Evolutionary conservation across 805 yeast species (phyloP).

Genomic region (Cyberlindnera sargentensis): DNA sequence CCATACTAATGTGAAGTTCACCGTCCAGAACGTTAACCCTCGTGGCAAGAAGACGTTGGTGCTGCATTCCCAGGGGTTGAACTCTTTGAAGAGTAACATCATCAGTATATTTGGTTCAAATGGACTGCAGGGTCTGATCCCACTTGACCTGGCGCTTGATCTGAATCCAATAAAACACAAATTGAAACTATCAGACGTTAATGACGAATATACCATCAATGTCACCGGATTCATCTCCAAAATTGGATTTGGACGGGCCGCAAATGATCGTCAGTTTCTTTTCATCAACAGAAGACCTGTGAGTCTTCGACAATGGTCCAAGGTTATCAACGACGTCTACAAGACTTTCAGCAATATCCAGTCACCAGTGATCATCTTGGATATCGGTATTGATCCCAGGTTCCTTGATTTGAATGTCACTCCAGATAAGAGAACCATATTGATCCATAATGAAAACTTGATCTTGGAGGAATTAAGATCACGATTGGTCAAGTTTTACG

Average conservation of each 20-base stretch:
- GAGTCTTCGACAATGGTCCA: slow-evolving; percentile 42
- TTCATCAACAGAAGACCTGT: slow-evolving; percentile 78
- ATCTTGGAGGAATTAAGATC: slow-evolving; percentile 50
- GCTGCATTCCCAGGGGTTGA: slow-evolving; percentile 49
- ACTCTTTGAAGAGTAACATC: slow-evolving; percentile 48
- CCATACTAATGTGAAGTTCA: slow-evolving; percentile 51
- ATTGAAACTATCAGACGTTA: slow-evolving; percentile 7
- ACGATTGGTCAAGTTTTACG: slow-evolving; percentile 42
- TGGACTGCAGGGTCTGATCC: slow-evolving; percentile 50
- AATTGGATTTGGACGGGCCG: slow-evolving; percentile 65
- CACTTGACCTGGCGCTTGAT: slow-evolving; percentile 37
- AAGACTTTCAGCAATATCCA: slow-evolving; percentile 66
- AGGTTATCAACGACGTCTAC: slow-evolving; percentile 67
- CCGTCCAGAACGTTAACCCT: slow-evolving; percentile 45
- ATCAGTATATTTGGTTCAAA: slow-evolving; percentile 65
- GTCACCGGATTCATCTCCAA: slow-evolving; percentile 65
- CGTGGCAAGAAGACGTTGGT: slow-evolving; percentile 46
- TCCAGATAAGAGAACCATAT: slow-evolving; percentile 77
- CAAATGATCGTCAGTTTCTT: slow-evolving; percentile 68
- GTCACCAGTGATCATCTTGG: slow-evolving; percentile 59
- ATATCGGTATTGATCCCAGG: slow-evolving; percentile 46
- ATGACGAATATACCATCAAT: slow-evolving; percentile 27
- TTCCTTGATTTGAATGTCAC: slow-evolving; percentile 80
- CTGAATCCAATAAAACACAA: slow-evolving; percentile 24
- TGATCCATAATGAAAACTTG: slow-evolving; percentile 59